phyloP scores from a whole-genome alignment of 2,329 filamentous ascomycete genomes.

The Microsporum canis region DNA sequence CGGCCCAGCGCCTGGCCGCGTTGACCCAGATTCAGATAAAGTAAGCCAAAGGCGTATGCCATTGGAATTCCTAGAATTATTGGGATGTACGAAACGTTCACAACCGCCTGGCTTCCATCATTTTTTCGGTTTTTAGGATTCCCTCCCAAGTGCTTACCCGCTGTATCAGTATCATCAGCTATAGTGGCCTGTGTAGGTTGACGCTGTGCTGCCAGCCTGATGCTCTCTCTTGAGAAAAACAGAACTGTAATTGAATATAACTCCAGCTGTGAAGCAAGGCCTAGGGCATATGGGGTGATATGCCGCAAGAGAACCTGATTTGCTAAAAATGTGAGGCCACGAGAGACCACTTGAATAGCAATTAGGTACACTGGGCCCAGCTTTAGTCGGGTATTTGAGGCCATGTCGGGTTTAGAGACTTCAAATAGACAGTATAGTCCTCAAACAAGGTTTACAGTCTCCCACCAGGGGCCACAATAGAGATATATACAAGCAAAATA shows the following conservation, averaged over 20 bases:
- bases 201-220: slow-evolving; percentile 83
- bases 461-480: background rate
- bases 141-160: slow-evolving; percentile 5
- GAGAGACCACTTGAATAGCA: slow-evolving; percentile 74
- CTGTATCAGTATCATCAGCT: background rate
- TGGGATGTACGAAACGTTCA: slow-evolving; percentile 80
- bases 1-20: slow-evolving; percentile 46
- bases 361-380: slow-evolving; percentile 77
- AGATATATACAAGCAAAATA: too few species aligned
- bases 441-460: background rate
- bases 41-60: slow-evolving; percentile 51
- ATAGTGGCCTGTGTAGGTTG: slow-evolving; percentile 37
- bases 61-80: slow-evolving; percentile 57
- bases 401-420: background rate
- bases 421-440: background rate
- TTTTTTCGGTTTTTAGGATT: slow-evolving; percentile 15
- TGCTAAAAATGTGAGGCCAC: slow-evolving; percentile 75
- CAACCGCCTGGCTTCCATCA: slow-evolving; percentile 52
- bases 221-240: slow-evolving; percentile 83
- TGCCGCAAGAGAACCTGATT: slow-evolving; percentile 87
- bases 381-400: slow-evolving; percentile 28
- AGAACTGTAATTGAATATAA: slow-evolving; percentile 87
- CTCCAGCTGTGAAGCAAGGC: slow-evolving; percentile 79
- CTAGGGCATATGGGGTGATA: slow-evolving; percentile 72
- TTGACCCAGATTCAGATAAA: slow-evolving; percentile 51